These are phyloP conservation scores for Amesomyces nigricolor DNA, from an alignment of 2,329 filamentous ascomycete species.

Conservation along the genomic window DNA sequence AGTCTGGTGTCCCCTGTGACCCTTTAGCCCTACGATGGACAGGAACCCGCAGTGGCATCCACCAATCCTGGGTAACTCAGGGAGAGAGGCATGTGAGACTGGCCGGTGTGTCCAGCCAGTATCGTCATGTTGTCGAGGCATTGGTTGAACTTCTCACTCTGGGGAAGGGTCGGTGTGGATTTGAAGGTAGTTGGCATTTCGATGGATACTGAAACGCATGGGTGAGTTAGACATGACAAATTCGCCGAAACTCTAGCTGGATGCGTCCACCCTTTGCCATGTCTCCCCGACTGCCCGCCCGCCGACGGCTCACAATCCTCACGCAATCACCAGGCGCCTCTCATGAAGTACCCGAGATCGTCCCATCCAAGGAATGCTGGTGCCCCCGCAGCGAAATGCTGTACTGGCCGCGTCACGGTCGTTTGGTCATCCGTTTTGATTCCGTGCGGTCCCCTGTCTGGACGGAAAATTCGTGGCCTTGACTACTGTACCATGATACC, in stretches of 20 bases:
- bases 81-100: too few species aligned
- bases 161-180: too few species aligned
- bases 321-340: conserved; percentile 4
- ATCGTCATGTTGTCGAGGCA: too few species aligned
- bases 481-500: conserved; percentile 38
- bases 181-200: not conserved
- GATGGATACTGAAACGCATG: conserved; percentile 25
- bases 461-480: conserved; percentile 31
- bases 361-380: conserved; percentile 4
- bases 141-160: too few species aligned
- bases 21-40: too few species aligned
- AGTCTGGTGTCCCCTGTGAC: too few species aligned
- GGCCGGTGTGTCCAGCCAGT: too few species aligned
- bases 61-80: too few species aligned
- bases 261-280: conserved; percentile 9
- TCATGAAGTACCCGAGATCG: conserved; percentile 10
- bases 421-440: conserved; percentile 30
- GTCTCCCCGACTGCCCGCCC: conserved; percentile 10
- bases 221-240: conserved; percentile 8
- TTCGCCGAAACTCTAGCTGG: conserved; percentile 19
- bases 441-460: conserved; percentile 33
- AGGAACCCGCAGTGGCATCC: too few species aligned
- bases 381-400: conserved; percentile 17
- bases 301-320: conserved; percentile 6
- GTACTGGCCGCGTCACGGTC: conserved; percentile 25